Conservation (phyloP, 768 basidiomycete species). For the Pulveroboletus ravenelii region DNA sequence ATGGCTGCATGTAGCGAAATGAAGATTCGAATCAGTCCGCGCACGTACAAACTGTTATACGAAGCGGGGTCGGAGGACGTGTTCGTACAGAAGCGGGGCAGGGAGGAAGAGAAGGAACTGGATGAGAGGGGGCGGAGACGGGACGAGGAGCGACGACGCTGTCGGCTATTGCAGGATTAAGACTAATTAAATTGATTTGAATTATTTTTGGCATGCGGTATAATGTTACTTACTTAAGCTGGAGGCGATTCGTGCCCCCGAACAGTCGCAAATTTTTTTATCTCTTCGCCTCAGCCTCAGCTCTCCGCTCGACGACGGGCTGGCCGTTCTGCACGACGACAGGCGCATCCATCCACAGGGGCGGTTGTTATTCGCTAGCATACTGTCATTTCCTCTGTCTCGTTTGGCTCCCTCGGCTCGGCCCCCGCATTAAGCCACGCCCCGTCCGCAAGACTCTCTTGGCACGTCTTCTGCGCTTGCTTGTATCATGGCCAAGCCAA, state of each 20-base stretch:
- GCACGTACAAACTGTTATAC: constrained; percentile 67
- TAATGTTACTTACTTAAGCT: constrained; percentile 26
- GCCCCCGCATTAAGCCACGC: constrained; percentile 30
- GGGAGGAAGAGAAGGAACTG: constrained; percentile 33
- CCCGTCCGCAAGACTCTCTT: constrained; percentile 32
- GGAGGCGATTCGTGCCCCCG: constrained; percentile 10
- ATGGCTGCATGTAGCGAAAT: constrained; percentile 15
- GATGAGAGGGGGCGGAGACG: constrained; percentile 39
- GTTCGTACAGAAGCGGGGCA: constrained; percentile 36
- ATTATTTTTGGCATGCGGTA: constrained; percentile 19
- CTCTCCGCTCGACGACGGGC: constrained; percentile 7
- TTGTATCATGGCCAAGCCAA: constrained; percentile 53
- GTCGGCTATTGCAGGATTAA: constrained; percentile 31
- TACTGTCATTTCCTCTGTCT: background rate
- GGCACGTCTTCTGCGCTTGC: constrained; percentile 34
- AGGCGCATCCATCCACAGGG: background rate
- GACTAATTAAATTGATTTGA: background rate
- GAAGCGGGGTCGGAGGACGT: constrained; percentile 62
- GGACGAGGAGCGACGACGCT: constrained; percentile 54
- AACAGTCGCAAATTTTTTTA: background rate
- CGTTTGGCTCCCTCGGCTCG: constrained; percentile 3
- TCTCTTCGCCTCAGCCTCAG: background rate
- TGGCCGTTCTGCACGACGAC: constrained; percentile 2
- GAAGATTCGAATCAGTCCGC: constrained; percentile 51
- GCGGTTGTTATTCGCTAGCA: background rate